phyloP scores from a whole-genome alignment of 108 stramenopile species.

The Parmales sp. region DNA sequence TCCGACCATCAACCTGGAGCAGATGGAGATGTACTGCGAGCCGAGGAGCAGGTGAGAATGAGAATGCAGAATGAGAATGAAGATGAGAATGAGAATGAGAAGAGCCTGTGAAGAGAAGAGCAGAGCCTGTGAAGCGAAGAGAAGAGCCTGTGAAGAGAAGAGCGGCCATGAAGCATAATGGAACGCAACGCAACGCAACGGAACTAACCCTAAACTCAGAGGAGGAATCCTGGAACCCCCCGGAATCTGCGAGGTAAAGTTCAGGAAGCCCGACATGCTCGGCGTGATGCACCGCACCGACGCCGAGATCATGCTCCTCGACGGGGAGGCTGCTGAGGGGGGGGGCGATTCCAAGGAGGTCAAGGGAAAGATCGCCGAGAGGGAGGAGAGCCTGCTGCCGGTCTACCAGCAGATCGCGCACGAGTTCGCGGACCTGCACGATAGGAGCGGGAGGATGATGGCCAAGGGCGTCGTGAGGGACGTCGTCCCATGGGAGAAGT shows the following conservation, averaged over 20 bases:
- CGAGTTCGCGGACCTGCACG: slow-evolving; percentile 95
- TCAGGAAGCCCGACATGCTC: slow-evolving; percentile 71
- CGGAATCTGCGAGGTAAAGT: slow-evolving; percentile 97
- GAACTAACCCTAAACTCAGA: too few species aligned
- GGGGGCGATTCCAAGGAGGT: slow-evolving; percentile 53
- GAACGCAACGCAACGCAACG: too few species aligned
- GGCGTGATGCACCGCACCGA: slow-evolving; percentile 82
- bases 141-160: too few species aligned
- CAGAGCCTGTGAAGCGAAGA: slow-evolving; percentile 44
- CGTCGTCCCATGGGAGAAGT: slow-evolving; percentile 77
- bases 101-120: slow-evolving; percentile 45
- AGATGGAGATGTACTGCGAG: slow-evolving; percentile 98
- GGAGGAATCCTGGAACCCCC: slow-evolving; percentile 96
- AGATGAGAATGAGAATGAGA: too few species aligned
- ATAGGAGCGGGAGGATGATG: slow-evolving; percentile 96
- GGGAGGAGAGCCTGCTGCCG: slow-evolving; percentile 80
- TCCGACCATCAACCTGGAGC: slow-evolving; percentile 91
- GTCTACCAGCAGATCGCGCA: slow-evolving; percentile 91
- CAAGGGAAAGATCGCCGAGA: slow-evolving; percentile 70
- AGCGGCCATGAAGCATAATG: too few species aligned
- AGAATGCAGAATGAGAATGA: too few species aligned
- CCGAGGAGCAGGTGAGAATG: slow-evolving; percentile 85
- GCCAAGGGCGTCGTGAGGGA: slow-evolving; percentile 92
- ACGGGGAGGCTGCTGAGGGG: slow-evolving; percentile 62
- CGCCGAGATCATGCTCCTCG: slow-evolving; percentile 68